Evolutionary conservation across 2,329 filamentous ascomycete species (phyloP), one percentile per base, ranked within the genome.

Genomic region (Aureobasidium sp.): DNA sequence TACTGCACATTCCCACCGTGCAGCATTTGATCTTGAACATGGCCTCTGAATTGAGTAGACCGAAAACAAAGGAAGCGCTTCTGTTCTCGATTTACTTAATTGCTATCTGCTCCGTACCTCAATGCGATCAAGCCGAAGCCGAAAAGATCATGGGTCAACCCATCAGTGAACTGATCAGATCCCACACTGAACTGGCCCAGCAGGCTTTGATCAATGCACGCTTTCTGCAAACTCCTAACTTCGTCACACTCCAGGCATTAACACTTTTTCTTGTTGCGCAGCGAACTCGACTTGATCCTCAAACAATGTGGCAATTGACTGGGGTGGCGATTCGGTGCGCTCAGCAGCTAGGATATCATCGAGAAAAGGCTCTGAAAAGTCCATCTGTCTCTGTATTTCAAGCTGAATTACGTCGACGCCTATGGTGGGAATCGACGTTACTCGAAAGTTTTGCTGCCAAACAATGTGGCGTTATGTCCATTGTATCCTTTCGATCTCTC

Each of bases 201-300:
- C 83, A 88, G 65, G 85, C 87, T 1, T 76, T 91, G 26, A 77
- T 86, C 37, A 87, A 86, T 65, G 86, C 84, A 1, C 81, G 83
- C 8, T 87, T 90, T 65, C 82, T 91, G 74, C 81, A 84, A 29
- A 83, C 83, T 13, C 82, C 83, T 1, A 86, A 90, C 63, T 69
- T 88, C 8, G 81, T 83, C 59, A 79, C 87, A 2, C 73, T 91
- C 20, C 87, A 90, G 71, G 87, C 87, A 1, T 85, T 85, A 62
- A 75, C 87, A 5, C 75, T 90, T 12, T 89, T 87, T 67, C 76
- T 89, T 10, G 26, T 51, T 2, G 63, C 70, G 6, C 65, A 69
- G 4, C 75, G 79, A 47, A 72, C 75, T 24, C 66, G 67, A 0
- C 74, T 75, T 37, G 79, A 82, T 63, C 73, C 77, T 71, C 82